A percentile compares a stretch with the other conserved stretches of the same genome.
These are phyloP conservation scores for Gynochthodes officinalis DNA, from an alignment of 257 asterid species.

Conservation along the genomic window DNA sequence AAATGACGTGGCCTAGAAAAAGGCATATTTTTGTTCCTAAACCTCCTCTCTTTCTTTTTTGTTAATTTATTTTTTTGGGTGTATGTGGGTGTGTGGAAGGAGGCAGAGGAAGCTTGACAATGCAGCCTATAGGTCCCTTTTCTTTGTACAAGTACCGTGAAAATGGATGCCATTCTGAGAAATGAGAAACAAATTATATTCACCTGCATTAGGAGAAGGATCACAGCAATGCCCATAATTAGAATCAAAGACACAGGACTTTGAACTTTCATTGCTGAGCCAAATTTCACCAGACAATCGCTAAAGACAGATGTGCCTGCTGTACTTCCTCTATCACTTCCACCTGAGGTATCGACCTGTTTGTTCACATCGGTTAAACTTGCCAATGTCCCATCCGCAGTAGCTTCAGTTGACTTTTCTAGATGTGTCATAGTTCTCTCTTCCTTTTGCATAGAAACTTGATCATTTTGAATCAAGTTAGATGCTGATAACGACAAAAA, in stretches of 20 bases:
- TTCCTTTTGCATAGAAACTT: conserved; percentile 27
- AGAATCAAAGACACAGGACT: conserved; percentile 51
- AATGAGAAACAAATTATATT: not conserved
- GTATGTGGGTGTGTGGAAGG: too few species aligned
- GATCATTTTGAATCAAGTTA: conserved; percentile 37
- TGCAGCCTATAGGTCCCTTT: not conserved
- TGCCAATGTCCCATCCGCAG: conserved; percentile 26
- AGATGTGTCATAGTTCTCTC: conserved; percentile 5
- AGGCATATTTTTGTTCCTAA: not conserved
- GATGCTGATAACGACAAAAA: conserved; percentile 29
- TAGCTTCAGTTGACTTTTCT: conserved; percentile 31
- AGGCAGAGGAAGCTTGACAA: not conserved
- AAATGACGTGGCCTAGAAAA: not conserved
- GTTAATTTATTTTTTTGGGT: too few species aligned
- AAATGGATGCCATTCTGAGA: not conserved
- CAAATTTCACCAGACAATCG: conserved; percentile 36
- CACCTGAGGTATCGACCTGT: conserved; percentile 30
- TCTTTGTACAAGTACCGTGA: not conserved
- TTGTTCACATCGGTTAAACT: conserved; percentile 32
- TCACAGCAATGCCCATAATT: conserved; percentile 51
- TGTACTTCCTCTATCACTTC: conserved; percentile 26
- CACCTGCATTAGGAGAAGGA: conserved; percentile 94
- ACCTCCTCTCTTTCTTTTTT: too few species aligned
- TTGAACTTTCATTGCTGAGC: conserved; percentile 47
- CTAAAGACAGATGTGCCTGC: conserved; percentile 39